These are phyloP conservation scores for Plantago elongata DNA, from an alignment of 257 asterid genomes.

Conservation along the genomic window DNA sequence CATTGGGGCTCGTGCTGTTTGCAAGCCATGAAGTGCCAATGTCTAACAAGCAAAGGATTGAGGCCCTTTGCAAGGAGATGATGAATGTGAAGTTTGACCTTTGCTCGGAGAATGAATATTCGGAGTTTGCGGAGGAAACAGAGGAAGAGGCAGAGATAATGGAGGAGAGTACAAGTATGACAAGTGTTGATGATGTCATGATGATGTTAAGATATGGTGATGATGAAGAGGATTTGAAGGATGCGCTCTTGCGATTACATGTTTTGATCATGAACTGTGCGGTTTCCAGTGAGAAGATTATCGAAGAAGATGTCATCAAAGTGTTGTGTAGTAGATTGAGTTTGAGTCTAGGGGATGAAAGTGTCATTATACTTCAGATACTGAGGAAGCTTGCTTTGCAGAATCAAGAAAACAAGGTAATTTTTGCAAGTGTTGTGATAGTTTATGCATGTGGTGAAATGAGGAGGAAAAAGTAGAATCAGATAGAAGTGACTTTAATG, in stretches of 20 bases:
- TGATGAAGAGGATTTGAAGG: constrained; percentile 44
- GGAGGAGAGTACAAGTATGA: constrained; percentile 32
- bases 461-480: not conserved
- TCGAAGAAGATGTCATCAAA: constrained; percentile 48
- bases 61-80: constrained; percentile 56
- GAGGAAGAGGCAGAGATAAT: constrained; percentile 28
- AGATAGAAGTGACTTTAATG: not conserved
- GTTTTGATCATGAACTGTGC: constrained; percentile 39
- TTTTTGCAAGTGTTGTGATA: not conserved
- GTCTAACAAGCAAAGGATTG: constrained; percentile 46
- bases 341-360: constrained; percentile 36
- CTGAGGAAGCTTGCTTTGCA: constrained; percentile 38
- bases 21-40: constrained; percentile 59
- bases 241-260: constrained; percentile 40
- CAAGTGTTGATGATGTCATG: constrained; percentile 47
- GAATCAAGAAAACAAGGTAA: constrained; percentile 57
- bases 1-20: constrained; percentile 76
- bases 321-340: constrained; percentile 42
- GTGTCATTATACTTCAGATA: constrained; percentile 43
- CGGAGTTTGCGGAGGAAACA: constrained; percentile 29
- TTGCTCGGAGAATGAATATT: constrained; percentile 31
- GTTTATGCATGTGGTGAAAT: constrained; percentile 4
- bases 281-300: constrained; percentile 31
- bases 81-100: constrained; percentile 51
- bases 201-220: constrained; percentile 41